Percentiles rank a stretch among this genome's conserved stretches.
Conservation (phyloP, 2,329 filamentous ascomycete genomes). For the Niveomyces coronatus region DNA sequence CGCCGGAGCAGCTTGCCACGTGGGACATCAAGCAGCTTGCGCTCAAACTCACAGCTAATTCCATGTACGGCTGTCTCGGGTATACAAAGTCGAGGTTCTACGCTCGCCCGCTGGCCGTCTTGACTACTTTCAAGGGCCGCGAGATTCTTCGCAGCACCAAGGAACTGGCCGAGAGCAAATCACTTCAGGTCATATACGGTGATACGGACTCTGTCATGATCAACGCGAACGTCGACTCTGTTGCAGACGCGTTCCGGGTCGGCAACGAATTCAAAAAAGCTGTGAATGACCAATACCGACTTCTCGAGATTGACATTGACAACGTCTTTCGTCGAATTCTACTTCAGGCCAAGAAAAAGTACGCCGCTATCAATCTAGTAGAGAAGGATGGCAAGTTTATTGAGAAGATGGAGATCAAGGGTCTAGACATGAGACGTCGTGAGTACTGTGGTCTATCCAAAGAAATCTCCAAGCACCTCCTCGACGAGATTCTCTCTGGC, state of each 20-base stretch:
- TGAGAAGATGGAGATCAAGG: constrained; percentile 96
- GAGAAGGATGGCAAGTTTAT: constrained; percentile 82
- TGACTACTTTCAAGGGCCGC: constrained; percentile 94
- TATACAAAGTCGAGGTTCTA: constrained; percentile 98
- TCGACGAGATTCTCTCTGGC: constrained; percentile 92
- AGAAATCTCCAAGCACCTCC: constrained; percentile 78
- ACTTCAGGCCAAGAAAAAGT: constrained; percentile 98
- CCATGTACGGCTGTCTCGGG: constrained; percentile 97
- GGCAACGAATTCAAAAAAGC: constrained; percentile 90
- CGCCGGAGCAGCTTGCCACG: constrained; percentile 74
- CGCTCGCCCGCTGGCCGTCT: constrained; percentile 83
- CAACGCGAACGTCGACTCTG: constrained; percentile 93
- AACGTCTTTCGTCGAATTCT: constrained; percentile 91
- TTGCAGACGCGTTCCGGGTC: constrained; percentile 81
- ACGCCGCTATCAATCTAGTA: constrained; percentile 89
- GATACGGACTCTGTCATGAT: constrained; percentile 99
- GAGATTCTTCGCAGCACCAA: constrained; percentile 96
- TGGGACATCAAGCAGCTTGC: constrained; percentile 99
- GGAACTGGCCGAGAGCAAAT: constrained; percentile 82
- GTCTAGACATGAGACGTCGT: constrained; percentile 93
- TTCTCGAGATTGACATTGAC: constrained; percentile 96
- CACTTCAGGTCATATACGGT: constrained; percentile 93
- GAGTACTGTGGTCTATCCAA: constrained; percentile 96
- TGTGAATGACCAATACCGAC: constrained; percentile 86
- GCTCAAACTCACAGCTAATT: constrained; percentile 94